phyloP scores from a whole-genome alignment of 1,284 basidiomycete species.

The Ganoderma resinaceum region DNA sequence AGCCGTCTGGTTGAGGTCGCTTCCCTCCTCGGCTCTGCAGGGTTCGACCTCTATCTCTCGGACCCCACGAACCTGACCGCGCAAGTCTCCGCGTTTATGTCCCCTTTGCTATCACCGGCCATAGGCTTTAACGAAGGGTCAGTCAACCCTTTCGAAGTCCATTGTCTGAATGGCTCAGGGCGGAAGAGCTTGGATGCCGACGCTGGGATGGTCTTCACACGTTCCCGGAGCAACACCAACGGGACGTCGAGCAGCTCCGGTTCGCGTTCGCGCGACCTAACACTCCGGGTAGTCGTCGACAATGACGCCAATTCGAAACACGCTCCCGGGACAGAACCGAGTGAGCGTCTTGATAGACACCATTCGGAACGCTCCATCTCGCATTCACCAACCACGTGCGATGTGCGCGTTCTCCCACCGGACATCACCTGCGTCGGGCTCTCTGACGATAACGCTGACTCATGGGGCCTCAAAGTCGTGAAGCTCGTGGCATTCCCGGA shows the following conservation, averaged over 20 bases:
- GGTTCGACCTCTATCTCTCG: conserved; percentile 74
- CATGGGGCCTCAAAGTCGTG: conserved; percentile 76
- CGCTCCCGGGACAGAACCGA: conserved; percentile 15
- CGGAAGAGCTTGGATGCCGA: conserved; percentile 44
- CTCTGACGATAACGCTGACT: conserved; percentile 66
- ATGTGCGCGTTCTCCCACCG: conserved; percentile 40
- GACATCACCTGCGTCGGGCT: conserved; percentile 47
- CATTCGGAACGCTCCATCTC: conserved; percentile 34
- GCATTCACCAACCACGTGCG: conserved; percentile 38
- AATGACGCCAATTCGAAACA: conserved; percentile 18
- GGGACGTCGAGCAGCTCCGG: conserved; percentile 35
- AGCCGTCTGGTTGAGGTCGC: conserved; percentile 68
- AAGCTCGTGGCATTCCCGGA: conserved; percentile 79
- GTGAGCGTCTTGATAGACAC: conserved; percentile 18
- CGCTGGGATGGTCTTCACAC: conserved; percentile 52
- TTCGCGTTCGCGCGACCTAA: conserved; percentile 17
- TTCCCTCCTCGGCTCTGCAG: conserved; percentile 61
- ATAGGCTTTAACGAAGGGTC: conserved; percentile 46
- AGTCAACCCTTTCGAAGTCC: conserved; percentile 42
- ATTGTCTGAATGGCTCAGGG: conserved; percentile 20
- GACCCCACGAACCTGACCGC: conserved; percentile 52
- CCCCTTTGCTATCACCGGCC: conserved; percentile 45
- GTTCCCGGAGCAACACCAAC: conserved; percentile 49
- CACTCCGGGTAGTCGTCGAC: conserved; percentile 17
- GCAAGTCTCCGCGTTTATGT: conserved; percentile 39